Conservation (phyloP, 1,139 yeast species). For the Pichia sp. region DNA sequence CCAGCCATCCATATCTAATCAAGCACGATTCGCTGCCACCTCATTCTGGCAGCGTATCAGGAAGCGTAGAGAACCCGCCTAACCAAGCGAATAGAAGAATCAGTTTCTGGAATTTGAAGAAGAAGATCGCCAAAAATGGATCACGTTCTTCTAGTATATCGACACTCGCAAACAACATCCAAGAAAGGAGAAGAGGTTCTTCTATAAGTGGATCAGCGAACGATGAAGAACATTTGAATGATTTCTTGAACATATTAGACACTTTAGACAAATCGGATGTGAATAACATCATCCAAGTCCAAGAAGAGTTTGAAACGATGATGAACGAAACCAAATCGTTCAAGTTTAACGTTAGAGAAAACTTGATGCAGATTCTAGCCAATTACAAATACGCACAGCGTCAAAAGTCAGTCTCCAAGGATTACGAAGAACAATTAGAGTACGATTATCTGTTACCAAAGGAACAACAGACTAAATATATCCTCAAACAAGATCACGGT, state of each 20-base stretch:
- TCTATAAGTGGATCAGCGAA: conserved; percentile 3
- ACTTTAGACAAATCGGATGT: conserved; percentile 27
- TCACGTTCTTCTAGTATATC: no score
- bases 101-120: conserved; percentile 21
- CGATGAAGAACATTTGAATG: conserved; percentile 22
- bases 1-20: conserved; percentile 10
- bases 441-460: conserved; percentile 32
- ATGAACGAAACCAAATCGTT: conserved; percentile 16
- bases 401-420: conserved; percentile 13
- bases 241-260: conserved; percentile 27
- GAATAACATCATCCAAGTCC: conserved; percentile 30
- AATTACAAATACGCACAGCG: conserved; percentile 29
- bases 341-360: conserved; percentile 28
- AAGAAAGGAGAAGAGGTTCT: conserved; percentile 1
- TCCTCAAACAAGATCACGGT: conserved; percentile 31
- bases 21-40: background rate
- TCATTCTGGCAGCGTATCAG: background rate
- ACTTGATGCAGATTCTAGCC: conserved; percentile 29
- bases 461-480: conserved; percentile 31
- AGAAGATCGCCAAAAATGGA: background rate
- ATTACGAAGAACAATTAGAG: conserved; percentile 23
- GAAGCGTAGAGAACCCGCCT: background rate
- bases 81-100: conserved; percentile 11
- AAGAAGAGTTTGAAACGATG: conserved; percentile 31
- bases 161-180: conserved; percentile 13